Conservation (phyloP, 1,284 basidiomycete genomes). For the Wallemia hederae region DNA sequence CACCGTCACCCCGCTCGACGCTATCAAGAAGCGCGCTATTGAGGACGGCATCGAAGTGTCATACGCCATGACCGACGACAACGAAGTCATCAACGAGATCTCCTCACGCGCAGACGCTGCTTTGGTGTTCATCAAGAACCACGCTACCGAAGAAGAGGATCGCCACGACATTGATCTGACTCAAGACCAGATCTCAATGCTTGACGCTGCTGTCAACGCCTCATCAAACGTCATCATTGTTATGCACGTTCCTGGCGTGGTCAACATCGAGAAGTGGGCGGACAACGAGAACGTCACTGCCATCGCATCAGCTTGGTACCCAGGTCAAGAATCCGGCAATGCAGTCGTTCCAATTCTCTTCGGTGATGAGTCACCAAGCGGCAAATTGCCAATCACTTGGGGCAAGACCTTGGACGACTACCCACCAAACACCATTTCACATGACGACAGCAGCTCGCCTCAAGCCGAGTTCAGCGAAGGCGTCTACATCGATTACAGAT, state of each 20-base stretch:
- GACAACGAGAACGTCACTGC: slow-evolving; percentile 18
- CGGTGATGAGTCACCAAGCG: slow-evolving; percentile 39
- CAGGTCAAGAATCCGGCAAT: slow-evolving; percentile 50
- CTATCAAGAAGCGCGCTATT: slow-evolving; percentile 18
- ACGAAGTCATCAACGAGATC: slow-evolving; percentile 2
- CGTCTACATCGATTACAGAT: slow-evolving; percentile 42
- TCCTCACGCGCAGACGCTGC: slow-evolving; percentile 16
- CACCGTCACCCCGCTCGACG: slow-evolving; percentile 18
- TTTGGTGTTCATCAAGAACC: slow-evolving; percentile 26
- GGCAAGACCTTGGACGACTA: slow-evolving; percentile 38
- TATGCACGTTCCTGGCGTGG: neutral
- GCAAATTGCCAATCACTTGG: slow-evolving; percentile 49
- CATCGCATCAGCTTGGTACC: slow-evolving; percentile 30
- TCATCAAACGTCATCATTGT: slow-evolving; percentile 1
- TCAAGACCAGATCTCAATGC: slow-evolving; percentile 8
- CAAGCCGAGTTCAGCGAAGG: slow-evolving; percentile 18
- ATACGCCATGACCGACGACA: slow-evolving; percentile 15
- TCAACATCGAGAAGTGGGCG: slow-evolving; percentile 35
- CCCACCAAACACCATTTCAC: slow-evolving; percentile 12
- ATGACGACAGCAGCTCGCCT: slow-evolving; percentile 7
- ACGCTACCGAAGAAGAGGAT: slow-evolving; percentile 10
- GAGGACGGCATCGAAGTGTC: slow-evolving; percentile 21
- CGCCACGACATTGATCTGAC: slow-evolving; percentile 5
- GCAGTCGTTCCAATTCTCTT: slow-evolving; percentile 40
- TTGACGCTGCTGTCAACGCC: slow-evolving; percentile 14